Conservation (phyloP, 177 flowering plant genomes). For the Telopea speciosissima region DNA sequence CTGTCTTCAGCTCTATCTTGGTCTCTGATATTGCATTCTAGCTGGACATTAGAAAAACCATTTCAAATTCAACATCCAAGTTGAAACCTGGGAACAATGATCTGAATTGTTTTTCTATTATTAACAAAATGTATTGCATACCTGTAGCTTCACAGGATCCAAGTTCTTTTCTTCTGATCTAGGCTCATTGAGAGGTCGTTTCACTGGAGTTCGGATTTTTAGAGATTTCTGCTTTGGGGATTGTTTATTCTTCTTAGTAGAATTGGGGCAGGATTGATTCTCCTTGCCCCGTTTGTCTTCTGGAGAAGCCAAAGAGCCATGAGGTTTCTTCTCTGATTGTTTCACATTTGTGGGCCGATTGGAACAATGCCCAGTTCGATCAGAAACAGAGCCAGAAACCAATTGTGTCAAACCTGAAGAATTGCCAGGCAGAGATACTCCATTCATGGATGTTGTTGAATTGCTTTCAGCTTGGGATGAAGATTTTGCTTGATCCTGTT, state of each 20-base stretch:
- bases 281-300: slow-evolving; percentile 15
- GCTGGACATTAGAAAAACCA: background rate
- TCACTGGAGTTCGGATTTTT: slow-evolving; percentile 14
- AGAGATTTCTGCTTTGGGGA: background rate
- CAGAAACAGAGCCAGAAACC: slow-evolving; percentile 1
- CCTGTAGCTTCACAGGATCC: slow-evolving; percentile 25
- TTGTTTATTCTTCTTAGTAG: background rate
- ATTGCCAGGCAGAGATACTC: slow-evolving; percentile 23
- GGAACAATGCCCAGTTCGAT: slow-evolving; percentile 11
- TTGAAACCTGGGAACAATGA: background rate
- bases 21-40: background rate
- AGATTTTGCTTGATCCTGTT: slow-evolving; percentile 25
- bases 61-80: background rate
- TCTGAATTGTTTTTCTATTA: too few species aligned
- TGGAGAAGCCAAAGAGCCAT: background rate
- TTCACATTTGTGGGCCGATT: slow-evolving; percentile 5
- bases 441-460: slow-evolving; percentile 14
- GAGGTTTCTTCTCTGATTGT: slow-evolving; percentile 3
- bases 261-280: slow-evolving; percentile 26
- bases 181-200: slow-evolving; percentile 26
- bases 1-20: slow-evolving; percentile 1
- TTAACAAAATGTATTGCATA: background rate
- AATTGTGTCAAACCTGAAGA: slow-evolving; percentile 9
- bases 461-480: slow-evolving; percentile 19
- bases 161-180: slow-evolving; percentile 31